These are phyloP conservation scores for sunflower (Helianthus annuus) DNA, from an alignment of 129 eudicot genomes.

Conservation along the genomic window DNA sequence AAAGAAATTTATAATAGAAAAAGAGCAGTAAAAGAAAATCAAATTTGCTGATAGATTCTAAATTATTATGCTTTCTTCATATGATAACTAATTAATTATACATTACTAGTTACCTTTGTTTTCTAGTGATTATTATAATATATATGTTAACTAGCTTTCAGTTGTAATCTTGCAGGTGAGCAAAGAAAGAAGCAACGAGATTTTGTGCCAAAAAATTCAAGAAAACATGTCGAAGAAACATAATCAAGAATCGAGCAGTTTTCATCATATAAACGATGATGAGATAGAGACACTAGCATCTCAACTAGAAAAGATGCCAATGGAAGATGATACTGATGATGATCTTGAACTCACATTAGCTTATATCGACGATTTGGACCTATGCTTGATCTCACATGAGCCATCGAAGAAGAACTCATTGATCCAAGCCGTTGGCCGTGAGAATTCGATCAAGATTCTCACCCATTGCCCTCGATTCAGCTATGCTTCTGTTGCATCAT, in stretches of 20 bases:
- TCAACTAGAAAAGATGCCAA: background rate
- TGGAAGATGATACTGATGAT: no score
- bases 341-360: background rate
- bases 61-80: background rate
- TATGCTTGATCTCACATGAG: background rate
- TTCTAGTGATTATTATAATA: slow-evolving; percentile 4
- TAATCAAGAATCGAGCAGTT: slow-evolving; percentile 31
- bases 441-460: slow-evolving; percentile 3
- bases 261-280: slow-evolving; percentile 29
- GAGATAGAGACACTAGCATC: slow-evolving; percentile 16
- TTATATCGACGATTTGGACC: slow-evolving; percentile 18
- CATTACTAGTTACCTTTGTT: background rate
- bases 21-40: background rate
- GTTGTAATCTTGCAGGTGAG: slow-evolving; percentile 22
- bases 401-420: background rate
- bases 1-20: no score
- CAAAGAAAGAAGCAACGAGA: slow-evolving; percentile 9
- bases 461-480: background rate
- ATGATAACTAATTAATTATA: background rate
- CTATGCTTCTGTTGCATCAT: background rate
- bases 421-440: background rate
- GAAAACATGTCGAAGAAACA: slow-evolving; percentile 48
- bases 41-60: background rate
- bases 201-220: slow-evolving; percentile 26
- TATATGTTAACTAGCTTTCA: slow-evolving; percentile 1